Base-by-base conservation (phyloP, 352 stramenopile species). In the Globisporangium polare region DNA sequence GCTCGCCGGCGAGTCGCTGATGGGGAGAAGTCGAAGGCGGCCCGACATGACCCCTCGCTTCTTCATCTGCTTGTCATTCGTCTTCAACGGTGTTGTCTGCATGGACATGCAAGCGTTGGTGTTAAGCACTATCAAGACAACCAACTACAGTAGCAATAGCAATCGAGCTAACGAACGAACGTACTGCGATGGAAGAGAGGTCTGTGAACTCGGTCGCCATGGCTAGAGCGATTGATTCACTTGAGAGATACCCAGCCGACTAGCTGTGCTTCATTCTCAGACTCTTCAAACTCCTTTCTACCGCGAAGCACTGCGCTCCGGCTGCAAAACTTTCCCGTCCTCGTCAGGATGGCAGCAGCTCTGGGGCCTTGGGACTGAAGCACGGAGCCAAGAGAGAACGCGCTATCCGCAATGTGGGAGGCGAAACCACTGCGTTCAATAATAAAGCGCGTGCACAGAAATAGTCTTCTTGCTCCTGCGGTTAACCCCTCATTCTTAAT, bases 131-230 rank as follows among this genome's bases (percentile, higher is more conserved):
- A n/a, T 13, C 15, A 8, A 5, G 13, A 43, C 15, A 43, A 5
- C 2, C 37, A 43, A n/a, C 15, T 6, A 8, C 37, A 31, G 29
- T 20, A 45, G 15, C n/a, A 41, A 31, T 18, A 29, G 18, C 29
- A 35, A n/a, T n/a, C n/a, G n/a, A n/a, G n/a, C n/a, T n/a, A n/a
- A n/a, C n/a, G n/a, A 26, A 31, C 31, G 15, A 29, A 62, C 56
- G 29, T 18, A 71, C 50, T 49, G 65, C 60, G 49, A 83, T 69
- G 24, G 74, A 72, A 39, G 77, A 69, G 55, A 90, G 72, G 57
- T 90, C 78, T 9, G 80, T 82, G 55, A 89, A 90, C 35, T 83
- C 74, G 45, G 58, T 74, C 41, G 69, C 65, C 72, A 80, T 83
- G 12, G 37, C 53, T 54, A 5, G 15, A 55, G 53, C 12, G 50